Conservation (phyloP, 164 flowering plant species). For the Vitis rupestris region DNA sequence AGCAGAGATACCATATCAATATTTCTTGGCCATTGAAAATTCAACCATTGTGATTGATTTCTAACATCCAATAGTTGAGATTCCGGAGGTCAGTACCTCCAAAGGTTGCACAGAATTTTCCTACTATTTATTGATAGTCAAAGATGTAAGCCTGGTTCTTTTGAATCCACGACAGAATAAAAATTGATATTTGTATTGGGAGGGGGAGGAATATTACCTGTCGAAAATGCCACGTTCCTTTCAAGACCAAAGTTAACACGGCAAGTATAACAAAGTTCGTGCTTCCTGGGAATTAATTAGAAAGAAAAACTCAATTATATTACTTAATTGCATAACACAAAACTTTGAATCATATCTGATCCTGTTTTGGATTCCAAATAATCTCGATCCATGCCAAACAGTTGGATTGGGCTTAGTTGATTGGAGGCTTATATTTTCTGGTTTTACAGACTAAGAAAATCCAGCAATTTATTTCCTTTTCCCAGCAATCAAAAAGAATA, state of each 20-base stretch:
- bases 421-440: background rate
- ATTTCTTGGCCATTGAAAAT: no score
- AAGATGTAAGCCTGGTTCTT: no score
- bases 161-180: no score
- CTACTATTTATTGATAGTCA: no score
- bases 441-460: background rate
- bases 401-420: background rate
- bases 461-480: background rate
- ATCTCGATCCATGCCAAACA: background rate
- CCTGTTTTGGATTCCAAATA: no score
- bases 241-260: constrained; percentile 64
- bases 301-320: background rate
- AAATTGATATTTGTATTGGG: background rate
- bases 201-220: constrained; percentile 48
- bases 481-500: background rate
- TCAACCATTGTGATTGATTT: no score
- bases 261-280: constrained; percentile 83
- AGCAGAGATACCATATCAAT: no score
- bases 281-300: constrained; percentile 48
- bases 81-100: no score
- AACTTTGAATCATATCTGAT: background rate
- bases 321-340: no score
- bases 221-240: constrained; percentile 81
- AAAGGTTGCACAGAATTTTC: no score
- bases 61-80: no score